These are phyloP conservation scores for Tolypocladium ophioglossoides DNA, from an alignment of 2,329 filamentous ascomycete species.

Conservation along the genomic window DNA sequence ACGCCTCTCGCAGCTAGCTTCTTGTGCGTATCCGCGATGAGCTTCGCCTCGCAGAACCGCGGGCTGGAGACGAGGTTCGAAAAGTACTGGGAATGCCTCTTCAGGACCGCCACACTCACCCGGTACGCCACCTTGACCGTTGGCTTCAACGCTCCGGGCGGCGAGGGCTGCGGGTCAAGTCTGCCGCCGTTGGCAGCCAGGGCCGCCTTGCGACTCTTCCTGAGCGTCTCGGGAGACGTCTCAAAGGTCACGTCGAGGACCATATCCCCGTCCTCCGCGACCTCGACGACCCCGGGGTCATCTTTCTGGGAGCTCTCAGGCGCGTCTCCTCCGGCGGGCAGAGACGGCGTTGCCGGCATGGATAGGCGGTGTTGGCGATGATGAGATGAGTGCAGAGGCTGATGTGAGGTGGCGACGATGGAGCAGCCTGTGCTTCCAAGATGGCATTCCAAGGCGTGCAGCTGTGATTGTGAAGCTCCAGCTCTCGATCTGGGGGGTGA, in stretches of 20 bases:
- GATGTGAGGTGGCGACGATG: not conserved
- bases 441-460: not conserved
- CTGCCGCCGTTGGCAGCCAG: constrained; percentile 18
- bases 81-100: constrained; percentile 59
- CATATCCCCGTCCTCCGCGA: constrained; percentile 51
- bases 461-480: not conserved
- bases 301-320: not conserved
- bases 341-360: constrained; percentile 2
- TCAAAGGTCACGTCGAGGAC: constrained; percentile 57
- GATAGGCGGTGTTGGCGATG: not conserved
- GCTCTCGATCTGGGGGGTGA: not conserved
- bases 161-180: constrained; percentile 11
- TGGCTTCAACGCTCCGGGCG: constrained; percentile 17
- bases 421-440: not conserved
- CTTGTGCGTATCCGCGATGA: constrained; percentile 40
- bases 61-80: constrained; percentile 52
- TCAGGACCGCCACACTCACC: constrained; percentile 46
- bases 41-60: constrained; percentile 51
- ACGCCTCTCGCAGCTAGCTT: constrained; percentile 36
- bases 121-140: constrained; percentile 41
- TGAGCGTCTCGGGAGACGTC: constrained; percentile 41
- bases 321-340: not conserved
- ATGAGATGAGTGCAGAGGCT: constrained; percentile 6
- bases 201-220: constrained; percentile 29
- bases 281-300: constrained; percentile 27